A percentile compares a stretch with the other conserved stretches of the same genome.
phyloP scores from a whole-genome alignment of 768 basidiomycete species.

The Termitomyces sp. region DNA sequence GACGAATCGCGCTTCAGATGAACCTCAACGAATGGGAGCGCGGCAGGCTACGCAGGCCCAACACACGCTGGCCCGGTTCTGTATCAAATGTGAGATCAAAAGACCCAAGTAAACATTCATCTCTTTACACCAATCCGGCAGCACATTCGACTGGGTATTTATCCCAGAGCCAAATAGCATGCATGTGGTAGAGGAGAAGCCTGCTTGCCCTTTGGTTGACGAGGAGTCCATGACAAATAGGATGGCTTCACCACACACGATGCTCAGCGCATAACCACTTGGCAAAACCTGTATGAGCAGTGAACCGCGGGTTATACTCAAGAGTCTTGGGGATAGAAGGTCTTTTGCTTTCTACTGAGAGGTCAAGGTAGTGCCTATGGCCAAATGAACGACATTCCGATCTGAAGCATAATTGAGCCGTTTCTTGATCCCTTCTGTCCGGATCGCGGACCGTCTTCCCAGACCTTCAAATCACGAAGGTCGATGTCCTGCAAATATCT shows the following conservation, averaged over 20 bases:
- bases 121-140: constrained; percentile 28
- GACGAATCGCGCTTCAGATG: neutral
- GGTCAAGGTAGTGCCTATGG: too few relatives aligned
- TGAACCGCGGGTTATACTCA: too few relatives aligned
- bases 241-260: constrained; percentile 33
- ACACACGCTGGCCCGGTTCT: constrained; percentile 37
- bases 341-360: too few relatives aligned
- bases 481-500: too few relatives aligned
- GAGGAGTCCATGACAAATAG: constrained; percentile 42
- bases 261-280: constrained; percentile 14
- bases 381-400: too few relatives aligned
- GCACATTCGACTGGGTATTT: constrained; percentile 24
- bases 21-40: constrained; percentile 14
- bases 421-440: too few relatives aligned
- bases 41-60: constrained; percentile 11
- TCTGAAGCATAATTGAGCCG: too few relatives aligned
- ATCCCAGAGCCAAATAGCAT: constrained; percentile 40
- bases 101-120: constrained; percentile 33
- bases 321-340: too few relatives aligned
- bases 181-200: constrained; percentile 36
- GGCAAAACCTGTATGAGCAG: too few relatives aligned
- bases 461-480: too few relatives aligned
- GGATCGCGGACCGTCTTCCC: too few relatives aligned
- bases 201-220: constrained; percentile 38
- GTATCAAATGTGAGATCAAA: constrained; percentile 33